Base-by-base conservation (phyloP, 306 rosid genomes). In the Medicago truncatula region DNA sequence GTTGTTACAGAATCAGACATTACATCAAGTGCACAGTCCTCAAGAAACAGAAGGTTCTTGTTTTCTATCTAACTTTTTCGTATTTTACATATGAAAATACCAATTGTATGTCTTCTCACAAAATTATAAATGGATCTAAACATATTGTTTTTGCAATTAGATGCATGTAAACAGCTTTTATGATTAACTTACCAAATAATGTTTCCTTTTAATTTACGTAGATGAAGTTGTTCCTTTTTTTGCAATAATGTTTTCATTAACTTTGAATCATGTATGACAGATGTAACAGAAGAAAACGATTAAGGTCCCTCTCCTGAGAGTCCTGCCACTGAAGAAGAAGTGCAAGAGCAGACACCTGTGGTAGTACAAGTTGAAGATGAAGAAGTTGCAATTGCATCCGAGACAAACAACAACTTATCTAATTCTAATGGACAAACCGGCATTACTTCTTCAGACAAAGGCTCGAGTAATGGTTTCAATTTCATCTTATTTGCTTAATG, bases 41-140 rank as follows among this genome's bases (percentile, higher is more conserved):
- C 82, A 76, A 74, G 85, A 76, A 76, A 76, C 71, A 63, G 73
- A 81, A 89, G 91, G 91, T 91, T 75, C 54, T 34, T 76, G 34
- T 75, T 44, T 47, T 70, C 57, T 23, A 14, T 72, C 41, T 10
- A 12, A 74, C 18, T 36, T 14, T n/a, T 52, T 70, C 73, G 41
- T 74, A 72, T 59, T 78, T 81, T 64, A 59, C 69, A 57, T 70
- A n/a, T 46, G 57, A 31, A 68, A 73, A 65, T 60, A 67, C 9
- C 18, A 62, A 72, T 66, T 77, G 1, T 28, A 65, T 61, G 25
- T 56, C 64, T 47, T 58, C 43, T 34, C 28, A 10, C 20, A 4
- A 39, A 59, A 15, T 15, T 46, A 6, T 20, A 67, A 40, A n/a
- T n/a, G n/a, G n/a, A n/a, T n/a, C 69, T 74, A 62, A 80, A 73